phyloP scores from a whole-genome alignment of 495 filamentous ascomycete genomes.

The Aspergillus sclerotioniger region DNA sequence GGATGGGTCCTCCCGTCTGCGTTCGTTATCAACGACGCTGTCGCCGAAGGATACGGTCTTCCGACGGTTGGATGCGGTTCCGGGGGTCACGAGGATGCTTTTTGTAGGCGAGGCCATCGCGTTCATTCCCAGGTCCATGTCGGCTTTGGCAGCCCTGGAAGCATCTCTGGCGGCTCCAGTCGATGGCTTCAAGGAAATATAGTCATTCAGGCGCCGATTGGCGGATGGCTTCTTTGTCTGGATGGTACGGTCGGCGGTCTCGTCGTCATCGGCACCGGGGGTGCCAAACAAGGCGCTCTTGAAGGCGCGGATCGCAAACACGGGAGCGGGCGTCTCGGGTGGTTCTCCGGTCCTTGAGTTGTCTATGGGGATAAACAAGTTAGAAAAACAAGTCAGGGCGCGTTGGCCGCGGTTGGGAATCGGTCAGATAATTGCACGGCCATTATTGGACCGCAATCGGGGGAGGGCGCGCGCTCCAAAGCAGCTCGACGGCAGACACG shows the following conservation, averaged over 20 bases:
- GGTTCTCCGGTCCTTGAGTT: constrained; percentile 52
- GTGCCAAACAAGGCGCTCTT: constrained; percentile 90
- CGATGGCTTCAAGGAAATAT: constrained; percentile 21
- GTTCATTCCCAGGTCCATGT: constrained; percentile 30
- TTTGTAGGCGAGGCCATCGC: constrained; percentile 61
- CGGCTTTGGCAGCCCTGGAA: constrained; percentile 23
- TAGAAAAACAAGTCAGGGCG: constrained; percentile 21
- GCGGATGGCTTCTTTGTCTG: constrained; percentile 20
- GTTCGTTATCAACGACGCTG: constrained; percentile 62
- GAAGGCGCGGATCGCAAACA: constrained; percentile 91
- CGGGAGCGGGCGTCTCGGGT: constrained; percentile 88
- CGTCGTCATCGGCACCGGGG: constrained; percentile 53
- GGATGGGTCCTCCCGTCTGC: constrained; percentile 38
- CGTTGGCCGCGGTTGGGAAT: background rate
- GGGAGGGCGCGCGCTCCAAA: constrained; percentile 6
- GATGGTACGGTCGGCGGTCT: constrained; percentile 16
- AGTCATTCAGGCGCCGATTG: constrained; percentile 24
- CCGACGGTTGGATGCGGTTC: constrained; percentile 69
- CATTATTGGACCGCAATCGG: constrained; percentile 12
- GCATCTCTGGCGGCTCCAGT: constrained; percentile 25
- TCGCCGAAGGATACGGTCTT: constrained; percentile 91
- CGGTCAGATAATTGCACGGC: constrained; percentile 7
- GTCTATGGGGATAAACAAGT: constrained; percentile 22
- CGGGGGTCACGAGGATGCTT: constrained; percentile 87
- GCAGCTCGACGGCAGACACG: constrained; percentile 18